Base-by-base conservation (phyloP, 495 filamentous ascomycete species). In the Penicillium longicatenatum region DNA sequence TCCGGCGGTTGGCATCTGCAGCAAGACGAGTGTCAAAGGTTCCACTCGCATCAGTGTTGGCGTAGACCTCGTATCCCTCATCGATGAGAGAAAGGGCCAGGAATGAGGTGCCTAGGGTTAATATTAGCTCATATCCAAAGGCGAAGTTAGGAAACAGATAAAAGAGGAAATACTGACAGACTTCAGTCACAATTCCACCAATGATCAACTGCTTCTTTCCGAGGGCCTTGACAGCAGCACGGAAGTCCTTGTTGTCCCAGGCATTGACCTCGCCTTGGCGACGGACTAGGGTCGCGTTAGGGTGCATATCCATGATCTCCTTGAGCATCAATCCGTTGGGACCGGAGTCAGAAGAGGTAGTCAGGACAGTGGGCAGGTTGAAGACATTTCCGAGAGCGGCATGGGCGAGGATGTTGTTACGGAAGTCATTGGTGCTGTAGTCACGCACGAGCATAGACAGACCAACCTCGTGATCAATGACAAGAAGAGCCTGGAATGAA, bases 211-310 rank as follows among this genome's bases (percentile, higher is more conserved):
- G 89, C 41, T 79, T 86, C 69, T 84, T 86, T 51, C 83, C 83
- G 1, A 85, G 81, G 4, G 86, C 86, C 41, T 71, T 67, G 50
- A 93, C 81, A 17, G 89, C 89, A 5, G 74, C 75, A 10, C 83
- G 80, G 78, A 92, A 91, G 0, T 89, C 85, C 2, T 75, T 48
- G 61, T 90, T 91, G 67, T 93, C 89, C 89, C 89, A 92, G 6
- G 89, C 89, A 60, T 92, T 80, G 60, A 92, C 89, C 62, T 92
- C 89, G 35, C 89, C 89, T 51, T 88, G 77, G 35, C 89, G 84
- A 58, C 75, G 77, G 66, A 93, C 83, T 17, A 90, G 70, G 3
- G 87, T 82, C 11, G 87, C 82, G 31, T 82, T 76, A 29, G 89
- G 89, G 65, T 88, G 85, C 83, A 88, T 80, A 4, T 83, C 77